Evolutionary conservation across 805 yeast genomes (phyloP).

Genomic region (Yarrowia sp.): DNA sequence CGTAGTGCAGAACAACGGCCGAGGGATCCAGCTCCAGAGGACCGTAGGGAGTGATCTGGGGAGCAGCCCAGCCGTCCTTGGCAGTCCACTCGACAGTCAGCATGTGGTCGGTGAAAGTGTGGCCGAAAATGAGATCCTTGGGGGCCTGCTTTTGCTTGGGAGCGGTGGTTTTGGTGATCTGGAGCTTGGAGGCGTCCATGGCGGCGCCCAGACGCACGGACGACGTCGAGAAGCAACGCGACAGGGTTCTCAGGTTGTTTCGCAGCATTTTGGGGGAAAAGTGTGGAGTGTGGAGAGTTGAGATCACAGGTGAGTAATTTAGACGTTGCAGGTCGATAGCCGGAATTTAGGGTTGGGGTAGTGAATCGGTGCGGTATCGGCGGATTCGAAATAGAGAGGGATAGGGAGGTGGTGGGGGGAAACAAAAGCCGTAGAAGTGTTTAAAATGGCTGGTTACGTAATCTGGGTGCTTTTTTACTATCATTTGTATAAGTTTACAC

Average conservation of each 20-base stretch:
- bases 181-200: constrained; percentile 63
- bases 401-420: not conserved
- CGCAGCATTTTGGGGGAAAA: constrained; percentile 24
- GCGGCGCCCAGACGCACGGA: constrained; percentile 48
- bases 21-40: constrained; percentile 83
- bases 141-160: constrained; percentile 67
- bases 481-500: too few relatives aligned
- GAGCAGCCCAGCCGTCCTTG: constrained; percentile 84
- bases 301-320: not conserved
- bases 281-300: not conserved
- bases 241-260: constrained; percentile 8
- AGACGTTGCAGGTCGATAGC: constrained; percentile 21
- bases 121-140: constrained; percentile 72
- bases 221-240: constrained; percentile 28
- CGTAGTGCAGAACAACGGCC: constrained; percentile 89
- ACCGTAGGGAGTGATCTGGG: constrained; percentile 86
- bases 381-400: not conserved
- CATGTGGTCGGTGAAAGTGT: constrained; percentile 87
- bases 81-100: constrained; percentile 82
- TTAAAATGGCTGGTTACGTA: not conserved
- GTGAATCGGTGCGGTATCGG: constrained; percentile 10
- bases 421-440: not conserved
- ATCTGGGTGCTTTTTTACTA: too few relatives aligned
- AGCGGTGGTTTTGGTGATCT: constrained; percentile 54
- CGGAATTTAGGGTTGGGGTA: constrained; percentile 9